Evolutionary conservation across 2,329 filamentous ascomycete genomes (phyloP).

Genomic region (Sporothrix globosa): DNA sequence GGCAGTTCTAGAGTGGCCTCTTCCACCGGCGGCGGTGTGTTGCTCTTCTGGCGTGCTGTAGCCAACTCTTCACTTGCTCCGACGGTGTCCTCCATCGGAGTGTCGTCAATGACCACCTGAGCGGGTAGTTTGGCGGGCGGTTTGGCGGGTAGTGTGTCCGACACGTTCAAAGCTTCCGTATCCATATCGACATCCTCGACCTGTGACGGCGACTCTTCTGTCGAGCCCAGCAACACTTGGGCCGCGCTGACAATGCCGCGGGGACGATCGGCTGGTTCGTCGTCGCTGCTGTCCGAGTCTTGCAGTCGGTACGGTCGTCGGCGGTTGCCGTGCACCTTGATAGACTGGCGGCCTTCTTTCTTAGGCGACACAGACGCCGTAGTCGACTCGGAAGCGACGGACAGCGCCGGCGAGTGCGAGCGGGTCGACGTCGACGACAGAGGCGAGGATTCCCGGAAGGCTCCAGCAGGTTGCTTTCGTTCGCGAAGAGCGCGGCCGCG

Average conservation of each 20-base stretch:
- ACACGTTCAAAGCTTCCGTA: neutral
- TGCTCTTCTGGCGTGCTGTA: neutral
- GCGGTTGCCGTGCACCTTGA: conserved; percentile 20
- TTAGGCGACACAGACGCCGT: neutral
- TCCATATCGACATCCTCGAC: neutral
- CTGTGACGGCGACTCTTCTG: neutral
- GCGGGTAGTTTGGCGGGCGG: neutral
- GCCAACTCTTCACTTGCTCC: neutral
- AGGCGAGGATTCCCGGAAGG: neutral
- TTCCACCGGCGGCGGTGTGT: neutral
- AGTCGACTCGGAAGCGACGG: neutral
- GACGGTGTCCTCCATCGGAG: neutral
- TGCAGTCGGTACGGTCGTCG: conserved; percentile 1
- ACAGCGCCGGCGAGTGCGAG: neutral
- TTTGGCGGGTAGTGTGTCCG: too few relatives aligned
- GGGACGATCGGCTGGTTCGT: neutral
- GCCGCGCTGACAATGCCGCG: neutral
- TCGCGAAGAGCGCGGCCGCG: conserved; percentile 1
- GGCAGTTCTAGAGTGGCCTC: neutral
- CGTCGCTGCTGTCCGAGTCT: conserved; percentile 2
- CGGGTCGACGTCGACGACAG: neutral
- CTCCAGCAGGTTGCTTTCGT: conserved; percentile 7
- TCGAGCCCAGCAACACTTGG: neutral
- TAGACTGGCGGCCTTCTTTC: neutral
- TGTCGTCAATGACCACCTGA: neutral